Base-by-base conservation (phyloP, 305 asterid genomes). In the Fraxinus velutina region DNA sequence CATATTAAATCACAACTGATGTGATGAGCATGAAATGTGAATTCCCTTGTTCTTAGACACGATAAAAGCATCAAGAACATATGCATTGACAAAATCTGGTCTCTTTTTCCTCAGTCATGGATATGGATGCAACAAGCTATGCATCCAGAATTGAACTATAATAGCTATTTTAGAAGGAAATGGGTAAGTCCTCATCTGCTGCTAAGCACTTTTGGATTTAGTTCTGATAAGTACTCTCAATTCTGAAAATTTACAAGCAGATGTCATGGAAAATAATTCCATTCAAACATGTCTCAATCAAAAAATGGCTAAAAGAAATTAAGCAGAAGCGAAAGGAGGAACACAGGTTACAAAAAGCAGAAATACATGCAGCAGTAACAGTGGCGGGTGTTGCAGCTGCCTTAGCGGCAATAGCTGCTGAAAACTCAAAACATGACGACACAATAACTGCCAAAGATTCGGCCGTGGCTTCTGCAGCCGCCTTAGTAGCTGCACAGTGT, bases 111-210 rank as follows among this genome's bases (percentile, higher is more conserved):
- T 57, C 85, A 95, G 98, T 93, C 99, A 80, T 93, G 99, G 98
- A 92, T 95, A 91, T 93, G 97, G 99, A 95, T 95, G 99, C 99
- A 95, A 82, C 99, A 95, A 90, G 99, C 98, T 17, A 92, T 95
- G 98, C 99, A 95, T 91, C 98, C 98, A 9, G 98, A 95, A 86
- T 84, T 95, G 87, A 92, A 95, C 80, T 95, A 95, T 64, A 88
- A 83, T 89, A 85, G 95, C 89, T 91, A 85, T 86, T 90, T 93
- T 92, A 88, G 81, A 83, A 91, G 87, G 88, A 94, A 92, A 90
- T 94, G 98, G 98, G 97, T 93, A 90, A 79, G 86, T 70, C 62
- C 81, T 60, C 55, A 8, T 29, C 50, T 50, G 6, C 78, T 42
- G 52, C 4, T 44, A 44, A 12, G 55, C 55, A 44, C 30, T 8